These are phyloP conservation scores for Pestalotiopsis sp. DNA, from an alignment of 2,329 filamentous ascomycete species.

Conservation along the genomic window DNA sequence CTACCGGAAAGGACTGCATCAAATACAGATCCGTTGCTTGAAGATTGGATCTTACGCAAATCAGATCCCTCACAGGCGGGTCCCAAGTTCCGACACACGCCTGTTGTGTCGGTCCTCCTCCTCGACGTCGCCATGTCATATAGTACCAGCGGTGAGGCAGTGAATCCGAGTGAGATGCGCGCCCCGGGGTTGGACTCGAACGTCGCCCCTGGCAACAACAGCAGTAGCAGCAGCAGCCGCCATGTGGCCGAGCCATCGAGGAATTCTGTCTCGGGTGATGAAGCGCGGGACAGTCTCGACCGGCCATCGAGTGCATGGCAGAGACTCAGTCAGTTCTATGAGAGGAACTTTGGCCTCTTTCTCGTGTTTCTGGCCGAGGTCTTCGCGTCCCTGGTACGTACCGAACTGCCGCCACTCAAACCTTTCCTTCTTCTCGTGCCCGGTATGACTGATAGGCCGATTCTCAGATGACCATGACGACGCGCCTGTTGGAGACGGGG, in stretches of 20 bases:
- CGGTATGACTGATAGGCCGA: too few relatives aligned
- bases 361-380: constrained; percentile 42
- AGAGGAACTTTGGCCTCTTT: constrained; percentile 41
- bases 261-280: background rate
- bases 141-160: background rate
- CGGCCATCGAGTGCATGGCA: constrained; percentile 12
- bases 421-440: background rate
- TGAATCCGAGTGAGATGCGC: background rate
- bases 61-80: too few relatives aligned
- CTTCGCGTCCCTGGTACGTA: constrained; percentile 40
- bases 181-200: background rate
- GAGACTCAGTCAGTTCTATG: constrained; percentile 43
- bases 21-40: too few relatives aligned
- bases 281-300: background rate
- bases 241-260: background rate
- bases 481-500: constrained; percentile 35
- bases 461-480: constrained; percentile 41
- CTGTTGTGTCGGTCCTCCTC: too few relatives aligned
- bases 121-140: background rate
- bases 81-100: too few relatives aligned
- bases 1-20: too few relatives aligned
- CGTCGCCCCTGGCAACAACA: background rate
- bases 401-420: background rate
- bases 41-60: too few relatives aligned
- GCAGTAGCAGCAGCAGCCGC: too few relatives aligned